These are phyloP conservation scores for Hansenula sp. DNA, from an alignment of 1,139 yeast genomes.

Conservation along the genomic window DNA sequence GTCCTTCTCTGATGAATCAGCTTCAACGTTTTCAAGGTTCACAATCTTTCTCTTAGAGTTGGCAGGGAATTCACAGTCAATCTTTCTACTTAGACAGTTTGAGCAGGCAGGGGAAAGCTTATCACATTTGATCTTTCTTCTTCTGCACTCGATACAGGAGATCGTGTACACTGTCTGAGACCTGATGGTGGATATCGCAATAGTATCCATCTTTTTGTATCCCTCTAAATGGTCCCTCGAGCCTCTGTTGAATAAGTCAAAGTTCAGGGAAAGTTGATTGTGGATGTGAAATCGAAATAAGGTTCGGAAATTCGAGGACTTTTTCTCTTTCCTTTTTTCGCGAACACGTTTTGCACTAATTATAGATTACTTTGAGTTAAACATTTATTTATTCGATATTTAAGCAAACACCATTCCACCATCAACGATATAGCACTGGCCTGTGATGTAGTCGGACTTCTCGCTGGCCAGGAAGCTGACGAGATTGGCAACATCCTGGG, in stretches of 20 bases:
- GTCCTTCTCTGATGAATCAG: neutral
- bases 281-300: too few species aligned
- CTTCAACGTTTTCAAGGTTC: neutral
- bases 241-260: too few species aligned
- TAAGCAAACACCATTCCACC: conserved; percentile 31
- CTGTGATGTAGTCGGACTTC: conserved; percentile 40
- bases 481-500: conserved; percentile 24
- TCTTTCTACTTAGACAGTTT: neutral
- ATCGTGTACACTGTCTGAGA: neutral
- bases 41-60: neutral
- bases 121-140: conserved; percentile 1
- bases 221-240: too few species aligned
- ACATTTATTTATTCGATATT: too few species aligned
- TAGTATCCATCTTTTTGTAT: too few species aligned
- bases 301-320: too few species aligned
- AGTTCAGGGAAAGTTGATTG: too few species aligned
- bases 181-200: neutral
- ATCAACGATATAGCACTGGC: conserved; percentile 37
- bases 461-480: conserved; percentile 31
- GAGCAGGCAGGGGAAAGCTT: neutral
- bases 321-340: too few species aligned
- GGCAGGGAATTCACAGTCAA: neutral
- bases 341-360: too few species aligned
- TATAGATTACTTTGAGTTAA: too few species aligned
- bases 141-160: neutral